Evolutionary conservation across 176 grass and related monocot genomes (phyloP), one percentile per base, ranked within the genome.

Genomic region (Neostapfia colusana): DNA sequence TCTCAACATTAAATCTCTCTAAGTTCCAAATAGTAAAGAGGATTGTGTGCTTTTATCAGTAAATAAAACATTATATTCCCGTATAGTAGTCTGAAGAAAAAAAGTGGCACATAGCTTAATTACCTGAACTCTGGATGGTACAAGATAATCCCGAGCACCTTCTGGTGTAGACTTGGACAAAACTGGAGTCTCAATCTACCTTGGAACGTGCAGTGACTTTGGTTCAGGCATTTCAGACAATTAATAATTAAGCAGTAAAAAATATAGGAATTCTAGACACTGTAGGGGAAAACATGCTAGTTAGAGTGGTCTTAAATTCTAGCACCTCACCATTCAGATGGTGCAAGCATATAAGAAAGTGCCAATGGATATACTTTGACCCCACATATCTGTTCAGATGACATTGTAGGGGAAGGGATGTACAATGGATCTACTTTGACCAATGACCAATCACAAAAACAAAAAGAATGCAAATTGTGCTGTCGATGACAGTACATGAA

Each of bases 141-240:
- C 95, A 78, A 99, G 95, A 95, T 99, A 99, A 51, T 99, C 91
- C 4, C 95, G 85, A 43, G 95, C 91, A 73, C 95, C 95, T 90
- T 95, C 95, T 65, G 95, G 95, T 76, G 95, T 99, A 40, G 95
- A 99, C 68, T 87, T 91, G 72, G 95, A 99, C 77, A 99, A 86
- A 86, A 95, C 91, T 88, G 95, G 95, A 92, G 95, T 99, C 95
- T 99, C 95, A 92, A 99, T 95, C 95, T 99, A 95, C 91, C 91
- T 97, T 97, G 80, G 84, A 85, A 79, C 35, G 87, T 85, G 76
- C 74, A 81, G 78, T 23, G 85, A 89, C 68, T 63, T 87, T 64
- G 63, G 73, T 78, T 81, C 72, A 90, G 68, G 68, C 18, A 73
- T 17, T 41, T 64, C 11, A 39, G 35, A 26, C 68, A 18, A 35